These are phyloP conservation scores for Sclerospora graminicola DNA, from an alignment of 352 stramenopile genomes.

Conservation along the genomic window DNA sequence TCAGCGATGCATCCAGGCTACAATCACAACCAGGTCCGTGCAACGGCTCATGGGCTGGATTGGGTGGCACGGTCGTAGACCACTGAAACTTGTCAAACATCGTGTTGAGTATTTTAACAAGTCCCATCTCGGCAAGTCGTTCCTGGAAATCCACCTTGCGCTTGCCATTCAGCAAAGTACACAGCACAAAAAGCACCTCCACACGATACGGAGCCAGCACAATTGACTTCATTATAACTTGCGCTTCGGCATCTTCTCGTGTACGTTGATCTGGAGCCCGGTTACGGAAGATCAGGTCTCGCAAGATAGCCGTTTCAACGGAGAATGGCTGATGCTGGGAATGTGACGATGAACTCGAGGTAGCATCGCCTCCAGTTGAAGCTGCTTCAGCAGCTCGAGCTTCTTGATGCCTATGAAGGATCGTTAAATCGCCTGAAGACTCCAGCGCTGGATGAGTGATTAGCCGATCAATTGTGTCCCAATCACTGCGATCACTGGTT, in stretches of 20 bases:
- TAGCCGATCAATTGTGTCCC: conserved; percentile 59
- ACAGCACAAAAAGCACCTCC: conserved; percentile 95
- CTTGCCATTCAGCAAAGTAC: conserved; percentile 91
- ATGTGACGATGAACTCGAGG: conserved; percentile 13
- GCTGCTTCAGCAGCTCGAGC: conserved; percentile 7
- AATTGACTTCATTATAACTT: conserved; percentile 89
- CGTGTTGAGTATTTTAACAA: conserved; percentile 84
- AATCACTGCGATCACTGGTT: conserved; percentile 62
- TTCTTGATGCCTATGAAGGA: conserved; percentile 34
- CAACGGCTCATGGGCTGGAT: conserved; percentile 40
- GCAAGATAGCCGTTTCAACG: conserved; percentile 56
- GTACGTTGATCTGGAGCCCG: conserved; percentile 37
- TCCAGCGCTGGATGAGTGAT: conserved; percentile 38
- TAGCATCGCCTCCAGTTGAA: conserved; percentile 2
- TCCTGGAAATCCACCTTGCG: conserved; percentile 91
- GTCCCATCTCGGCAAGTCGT: conserved; percentile 72
- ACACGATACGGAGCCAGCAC: conserved; percentile 90
- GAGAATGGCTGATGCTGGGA: conserved; percentile 35
- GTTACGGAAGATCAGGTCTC: conserved; percentile 65
- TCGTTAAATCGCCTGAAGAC: conserved; percentile 36
- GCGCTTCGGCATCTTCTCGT: conserved; percentile 55
- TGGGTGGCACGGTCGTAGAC: conserved; percentile 34
- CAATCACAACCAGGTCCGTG: conserved; percentile 88
- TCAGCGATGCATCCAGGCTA: conserved; percentile 89
- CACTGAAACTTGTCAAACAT: conserved; percentile 95